A percentile compares a stretch with the other conserved stretches of the same genome.
Evolutionary conservation across 345 rosid species (phyloP).

Genomic region (Brassica incana): DNA sequence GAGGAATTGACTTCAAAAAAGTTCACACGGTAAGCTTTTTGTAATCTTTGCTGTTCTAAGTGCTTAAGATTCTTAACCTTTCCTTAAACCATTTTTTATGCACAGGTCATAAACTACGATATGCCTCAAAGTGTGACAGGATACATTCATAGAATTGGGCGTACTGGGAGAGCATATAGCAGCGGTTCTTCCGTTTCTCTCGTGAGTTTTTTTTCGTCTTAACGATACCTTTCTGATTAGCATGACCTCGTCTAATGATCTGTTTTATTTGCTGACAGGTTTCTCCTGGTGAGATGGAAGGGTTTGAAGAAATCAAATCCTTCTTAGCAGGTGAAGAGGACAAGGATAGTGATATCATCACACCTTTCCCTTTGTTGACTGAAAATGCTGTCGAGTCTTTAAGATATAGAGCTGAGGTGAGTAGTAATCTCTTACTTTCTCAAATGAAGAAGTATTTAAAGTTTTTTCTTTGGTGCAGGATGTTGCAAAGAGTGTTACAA

Average conservation of each 20-base stretch:
- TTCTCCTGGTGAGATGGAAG: slow-evolving; percentile 74
- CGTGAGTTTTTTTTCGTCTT: slow-evolving; percentile 49
- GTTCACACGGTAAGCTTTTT: slow-evolving; percentile 65
- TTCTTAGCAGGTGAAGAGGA: slow-evolving; percentile 61
- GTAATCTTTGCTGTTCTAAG: neutral
- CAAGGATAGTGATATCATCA: slow-evolving; percentile 47
- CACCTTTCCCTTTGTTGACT: slow-evolving; percentile 68
- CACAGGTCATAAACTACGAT: slow-evolving; percentile 83
- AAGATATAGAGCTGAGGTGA: slow-evolving; percentile 92
- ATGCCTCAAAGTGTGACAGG: slow-evolving; percentile 75
- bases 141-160: slow-evolving; percentile 91
- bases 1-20: slow-evolving; percentile 95
- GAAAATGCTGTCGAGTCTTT: slow-evolving; percentile 83
- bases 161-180: slow-evolving; percentile 87
- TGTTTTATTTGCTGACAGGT: slow-evolving; percentile 48
- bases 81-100: neutral
- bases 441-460: neutral
- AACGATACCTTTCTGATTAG: neutral
- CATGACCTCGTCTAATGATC: slow-evolving; percentile 17
- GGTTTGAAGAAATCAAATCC: slow-evolving; percentile 71
- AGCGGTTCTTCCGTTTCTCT: slow-evolving; percentile 75
- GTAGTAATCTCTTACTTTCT: slow-evolving; percentile 15
- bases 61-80: slow-evolving; percentile 3
- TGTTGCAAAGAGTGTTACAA: slow-evolving; percentile 89
- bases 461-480: slow-evolving; percentile 50